Base-by-base conservation (phyloP, 345 rosid genomes). In the Aurinia saxatilis region DNA sequence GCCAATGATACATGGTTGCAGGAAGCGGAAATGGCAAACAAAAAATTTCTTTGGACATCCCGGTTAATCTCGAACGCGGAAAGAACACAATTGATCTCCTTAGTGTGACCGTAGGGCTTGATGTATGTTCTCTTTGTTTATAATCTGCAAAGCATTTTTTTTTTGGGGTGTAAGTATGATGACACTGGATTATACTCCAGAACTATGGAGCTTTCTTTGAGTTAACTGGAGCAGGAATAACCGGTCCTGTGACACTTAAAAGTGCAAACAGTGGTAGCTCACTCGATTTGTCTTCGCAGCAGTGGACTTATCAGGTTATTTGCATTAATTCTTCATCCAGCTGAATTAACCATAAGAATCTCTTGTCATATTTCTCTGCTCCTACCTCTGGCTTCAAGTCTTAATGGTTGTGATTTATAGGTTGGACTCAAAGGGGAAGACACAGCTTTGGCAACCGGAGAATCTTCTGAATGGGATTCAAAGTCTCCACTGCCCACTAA, bases 61-160 rank as follows among this genome's bases (percentile, higher is more conserved):
- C 96, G 0, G 14, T 89, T 63, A 74, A 78, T 19, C 78, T 89
- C 19, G 76, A 44, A 14, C 44, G 83, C 12, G 96, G 96, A 53
- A 85, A 80, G 77, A 92, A 92, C 80, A 79, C 77, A 54, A 70
- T 89, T 2, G 95, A 89, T 74, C 86, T 92, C 59, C 79, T 92
- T 58, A 81, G 98, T 79, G 74, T 89, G 73, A 89, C 98, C 2
- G 97, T 89, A n/a, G 98, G 98, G 67, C 98, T 89, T 70, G 86
- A 82, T 91, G 96, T 91, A 60, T 1, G 71, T 54, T 55, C 66
- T 37, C 38, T 70, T 42, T 27, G 7, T 36, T 55, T 55, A 30
- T 27, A 19, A 39, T 19, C 33, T 50, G 39, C 38, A 34, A 42
- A 36, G 2, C 17, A 50, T 12, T 65, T 44, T 30, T 64, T 6